Evolutionary conservation across 208 protist genomes (phyloP).

Genomic region (Entamoeba invadens): DNA sequence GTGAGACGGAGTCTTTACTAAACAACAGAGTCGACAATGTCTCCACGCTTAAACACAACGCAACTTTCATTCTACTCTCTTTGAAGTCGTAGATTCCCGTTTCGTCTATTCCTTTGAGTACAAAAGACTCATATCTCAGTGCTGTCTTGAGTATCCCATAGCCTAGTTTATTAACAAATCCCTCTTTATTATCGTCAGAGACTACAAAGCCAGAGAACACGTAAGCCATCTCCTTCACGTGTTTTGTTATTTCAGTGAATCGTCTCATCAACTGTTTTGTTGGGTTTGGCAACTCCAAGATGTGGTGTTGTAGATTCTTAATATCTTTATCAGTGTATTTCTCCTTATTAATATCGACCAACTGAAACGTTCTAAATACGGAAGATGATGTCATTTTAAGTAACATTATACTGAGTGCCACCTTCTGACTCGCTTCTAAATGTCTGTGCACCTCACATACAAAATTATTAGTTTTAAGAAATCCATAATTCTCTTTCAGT

Average conservation of each 20-base stretch:
- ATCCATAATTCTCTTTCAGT: not conserved
- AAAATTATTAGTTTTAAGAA: not conserved
- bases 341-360: not conserved
- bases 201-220: not conserved
- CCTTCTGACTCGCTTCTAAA: not conserved
- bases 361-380: not conserved
- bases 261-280: not conserved
- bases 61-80: not conserved
- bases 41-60: not conserved
- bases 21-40: not conserved
- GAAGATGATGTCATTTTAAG: not conserved
- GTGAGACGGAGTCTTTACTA: not conserved
- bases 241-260: not conserved
- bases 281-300: not conserved
- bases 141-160: not conserved
- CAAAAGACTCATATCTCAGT: not conserved
- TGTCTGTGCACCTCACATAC: not conserved
- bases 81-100: not conserved
- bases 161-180: not conserved
- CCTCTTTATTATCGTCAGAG: not conserved
- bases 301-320: not conserved
- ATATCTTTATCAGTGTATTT: not conserved
- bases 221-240: not conserved
- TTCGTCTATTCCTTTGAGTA: not conserved
- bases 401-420: not conserved